These are phyloP conservation scores for Chloris gayana DNA, from an alignment of 176 grass and related monocot species.

Conservation along the genomic window DNA sequence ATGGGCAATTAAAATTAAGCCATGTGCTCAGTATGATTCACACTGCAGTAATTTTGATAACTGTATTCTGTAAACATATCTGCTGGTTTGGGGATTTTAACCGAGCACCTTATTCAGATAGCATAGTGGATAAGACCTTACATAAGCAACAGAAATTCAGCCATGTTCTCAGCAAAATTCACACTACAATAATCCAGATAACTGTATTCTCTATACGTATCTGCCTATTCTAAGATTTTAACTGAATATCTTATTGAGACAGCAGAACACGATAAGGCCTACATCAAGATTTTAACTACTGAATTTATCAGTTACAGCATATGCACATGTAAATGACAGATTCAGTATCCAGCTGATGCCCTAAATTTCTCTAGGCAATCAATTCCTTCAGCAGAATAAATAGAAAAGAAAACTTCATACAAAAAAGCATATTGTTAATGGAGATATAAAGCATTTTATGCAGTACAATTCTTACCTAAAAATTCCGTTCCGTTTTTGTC, in stretches of 20 bases:
- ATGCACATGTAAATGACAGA: neutral
- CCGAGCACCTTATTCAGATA: neutral
- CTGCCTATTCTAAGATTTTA: neutral
- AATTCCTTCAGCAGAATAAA: neutral
- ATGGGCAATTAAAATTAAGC: neutral
- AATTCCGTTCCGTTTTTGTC: no score
- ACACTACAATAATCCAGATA: neutral
- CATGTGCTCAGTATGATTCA: neutral
- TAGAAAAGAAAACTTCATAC: neutral
- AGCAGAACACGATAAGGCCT: neutral
- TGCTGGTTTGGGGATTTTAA: neutral
- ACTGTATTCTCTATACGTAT: neutral
- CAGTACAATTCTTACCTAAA: neutral
- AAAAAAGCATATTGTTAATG: neutral
- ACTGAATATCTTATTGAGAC: neutral
- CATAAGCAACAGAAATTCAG: no score
- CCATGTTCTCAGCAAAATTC: neutral
- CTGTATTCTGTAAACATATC: neutral
- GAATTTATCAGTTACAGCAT: neutral
- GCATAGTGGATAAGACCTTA: no score
- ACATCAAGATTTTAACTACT: neutral
- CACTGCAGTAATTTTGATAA: neutral
- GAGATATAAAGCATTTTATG: neutral
- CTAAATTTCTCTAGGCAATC: neutral
- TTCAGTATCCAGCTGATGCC: neutral